A percentile compares a stretch with the other conserved stretches of the same genome.
phyloP scores from a whole-genome alignment of 225 moss, liverwort and hornwort genomes.

The Pseudoscleropodium purum region DNA sequence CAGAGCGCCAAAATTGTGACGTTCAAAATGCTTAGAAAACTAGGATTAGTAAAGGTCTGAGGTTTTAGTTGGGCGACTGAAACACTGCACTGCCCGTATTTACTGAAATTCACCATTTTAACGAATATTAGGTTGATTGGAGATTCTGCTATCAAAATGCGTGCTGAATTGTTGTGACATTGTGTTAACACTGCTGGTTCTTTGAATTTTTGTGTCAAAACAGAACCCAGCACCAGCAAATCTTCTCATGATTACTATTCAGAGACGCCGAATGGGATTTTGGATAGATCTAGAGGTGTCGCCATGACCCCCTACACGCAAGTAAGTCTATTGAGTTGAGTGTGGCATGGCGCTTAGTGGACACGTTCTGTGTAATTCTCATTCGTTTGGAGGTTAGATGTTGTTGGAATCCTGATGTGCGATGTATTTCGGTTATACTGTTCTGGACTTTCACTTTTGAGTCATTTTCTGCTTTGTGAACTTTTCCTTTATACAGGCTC shows the following conservation, averaged over 20 bases:
- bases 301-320: background rate
- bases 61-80: background rate
- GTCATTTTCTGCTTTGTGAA: background rate
- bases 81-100: background rate
- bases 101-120: background rate
- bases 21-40: too few relatives aligned
- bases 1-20: background rate
- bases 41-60: background rate
- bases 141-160: background rate
- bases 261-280: background rate
- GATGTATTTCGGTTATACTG: background rate
- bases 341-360: background rate
- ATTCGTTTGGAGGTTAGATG: background rate
- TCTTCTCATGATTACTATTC: background rate
- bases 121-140: background rate
- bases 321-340: constrained; percentile 17
- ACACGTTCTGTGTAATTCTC: background rate
- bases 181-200: background rate
- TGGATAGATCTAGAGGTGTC: background rate
- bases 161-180: background rate
- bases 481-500: constrained; percentile 7
- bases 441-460: background rate
- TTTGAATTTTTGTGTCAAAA: background rate
- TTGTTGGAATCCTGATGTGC: background rate
- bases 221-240: constrained; percentile 26